Evolutionary conservation across 2,329 filamentous ascomycete genomes (phyloP).

Genomic region (Sclerotinia borealis): DNA sequence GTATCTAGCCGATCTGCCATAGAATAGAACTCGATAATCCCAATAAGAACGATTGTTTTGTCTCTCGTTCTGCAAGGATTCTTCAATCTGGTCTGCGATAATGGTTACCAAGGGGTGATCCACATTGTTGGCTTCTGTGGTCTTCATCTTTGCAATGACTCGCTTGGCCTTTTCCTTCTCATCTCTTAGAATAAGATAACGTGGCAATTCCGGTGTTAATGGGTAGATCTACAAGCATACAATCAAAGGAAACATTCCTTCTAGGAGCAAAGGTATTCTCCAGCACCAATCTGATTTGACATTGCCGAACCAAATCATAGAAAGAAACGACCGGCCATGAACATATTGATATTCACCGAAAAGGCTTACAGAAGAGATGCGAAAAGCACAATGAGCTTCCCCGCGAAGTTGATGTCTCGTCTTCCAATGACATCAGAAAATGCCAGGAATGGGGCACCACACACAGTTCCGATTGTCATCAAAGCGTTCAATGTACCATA

Average conservation of each 20-base stretch:
- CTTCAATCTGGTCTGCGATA: slow-evolving; percentile 30
- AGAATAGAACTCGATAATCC: slow-evolving; percentile 42
- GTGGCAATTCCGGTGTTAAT: slow-evolving; percentile 31
- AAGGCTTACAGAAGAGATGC: slow-evolving; percentile 33
- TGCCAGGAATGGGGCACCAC: slow-evolving; percentile 44
- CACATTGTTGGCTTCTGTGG: slow-evolving; percentile 34
- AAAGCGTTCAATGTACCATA: slow-evolving; percentile 39
- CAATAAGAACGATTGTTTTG: slow-evolving; percentile 34
- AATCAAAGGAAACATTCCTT: slow-evolving; percentile 35
- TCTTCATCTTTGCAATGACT: slow-evolving; percentile 42
- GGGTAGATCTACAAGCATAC: slow-evolving; percentile 27
- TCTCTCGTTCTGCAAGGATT: slow-evolving; percentile 21
- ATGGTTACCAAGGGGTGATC: slow-evolving; percentile 20
- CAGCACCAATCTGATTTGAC: slow-evolving; percentile 13
- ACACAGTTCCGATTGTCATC: slow-evolving; percentile 42
- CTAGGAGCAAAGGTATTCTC: slow-evolving; percentile 22
- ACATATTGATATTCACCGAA: slow-evolving; percentile 20
- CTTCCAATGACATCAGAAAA: slow-evolving; percentile 47
- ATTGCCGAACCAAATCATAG: slow-evolving; percentile 24
- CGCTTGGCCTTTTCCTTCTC: slow-evolving; percentile 32
- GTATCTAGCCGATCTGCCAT: slow-evolving; percentile 38
- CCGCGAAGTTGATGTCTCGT: slow-evolving; percentile 43
- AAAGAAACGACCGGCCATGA: slow-evolving; percentile 26
- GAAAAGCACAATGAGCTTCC: slow-evolving; percentile 41
- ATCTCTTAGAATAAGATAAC: slow-evolving; percentile 34